Conservation (phyloP, 768 basidiomycete genomes). For the Suillus sp. region DNA sequence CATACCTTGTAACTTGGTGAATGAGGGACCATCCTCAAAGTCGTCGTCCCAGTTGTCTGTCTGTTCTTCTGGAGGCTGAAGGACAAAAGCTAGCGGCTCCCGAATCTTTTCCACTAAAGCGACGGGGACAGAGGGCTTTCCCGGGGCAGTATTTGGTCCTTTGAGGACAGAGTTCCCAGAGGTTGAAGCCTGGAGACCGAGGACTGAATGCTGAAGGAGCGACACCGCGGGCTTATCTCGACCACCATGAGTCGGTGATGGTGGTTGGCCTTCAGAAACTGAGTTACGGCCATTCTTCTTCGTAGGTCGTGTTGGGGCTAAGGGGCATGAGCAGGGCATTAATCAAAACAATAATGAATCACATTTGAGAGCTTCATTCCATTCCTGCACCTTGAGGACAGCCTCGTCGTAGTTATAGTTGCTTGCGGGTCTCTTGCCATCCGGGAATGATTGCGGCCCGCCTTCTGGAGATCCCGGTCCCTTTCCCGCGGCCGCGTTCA, state of each 20-base stretch:
- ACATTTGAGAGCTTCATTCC: constrained; percentile 98
- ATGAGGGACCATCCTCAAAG: constrained; percentile 91
- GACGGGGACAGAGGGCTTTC: constrained; percentile 28
- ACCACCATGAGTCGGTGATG: constrained; percentile 42
- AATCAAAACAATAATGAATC: constrained; percentile 27
- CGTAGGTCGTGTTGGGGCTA: constrained; percentile 75
- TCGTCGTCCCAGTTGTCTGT: constrained; percentile 99
- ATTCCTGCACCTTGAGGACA: constrained; percentile 94
- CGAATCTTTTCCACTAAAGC: constrained; percentile 41
- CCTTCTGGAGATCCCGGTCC: constrained; percentile 22
- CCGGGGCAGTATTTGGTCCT: constrained; percentile 18
- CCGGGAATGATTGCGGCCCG: constrained; percentile 29
- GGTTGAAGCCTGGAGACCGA: constrained; percentile 37
- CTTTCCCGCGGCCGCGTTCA: constrained; percentile 42
- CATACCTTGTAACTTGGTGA: constrained; percentile 76
- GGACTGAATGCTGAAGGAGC: constrained; percentile 34
- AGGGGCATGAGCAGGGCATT: constrained; percentile 13
- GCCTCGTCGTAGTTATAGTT: constrained; percentile 94
- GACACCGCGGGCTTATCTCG: constrained; percentile 31
- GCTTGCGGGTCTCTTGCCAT: constrained; percentile 53
- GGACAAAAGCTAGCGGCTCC: constrained; percentile 62
- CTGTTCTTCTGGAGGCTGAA: constrained; percentile 80
- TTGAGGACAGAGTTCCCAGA: constrained; percentile 34
- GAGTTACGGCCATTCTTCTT: constrained; percentile 56
- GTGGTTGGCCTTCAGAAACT: constrained; percentile 41